A percentile compares a stretch with the other conserved stretches of the same genome.
Conservation (phyloP, 306 rosid species). For the Fragaria iinumae region DNA sequence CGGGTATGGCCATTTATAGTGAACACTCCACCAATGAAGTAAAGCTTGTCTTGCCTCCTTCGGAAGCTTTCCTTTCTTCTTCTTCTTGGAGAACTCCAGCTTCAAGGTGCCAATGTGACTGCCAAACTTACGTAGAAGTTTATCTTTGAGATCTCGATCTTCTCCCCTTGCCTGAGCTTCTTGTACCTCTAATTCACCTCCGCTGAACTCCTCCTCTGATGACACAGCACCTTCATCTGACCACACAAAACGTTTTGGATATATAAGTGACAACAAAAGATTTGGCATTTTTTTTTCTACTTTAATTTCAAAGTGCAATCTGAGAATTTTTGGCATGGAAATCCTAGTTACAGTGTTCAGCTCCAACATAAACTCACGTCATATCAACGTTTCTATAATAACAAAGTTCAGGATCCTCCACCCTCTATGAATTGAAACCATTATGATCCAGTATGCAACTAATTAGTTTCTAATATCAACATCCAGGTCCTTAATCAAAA, state of each 20-base stretch:
- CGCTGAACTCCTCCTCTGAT: constrained; percentile 72
- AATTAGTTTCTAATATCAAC: background rate
- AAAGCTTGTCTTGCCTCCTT: constrained; percentile 87
- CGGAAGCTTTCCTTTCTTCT: constrained; percentile 88
- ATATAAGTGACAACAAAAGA: background rate
- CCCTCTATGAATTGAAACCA: background rate
- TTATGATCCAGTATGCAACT: background rate
- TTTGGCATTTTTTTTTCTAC: background rate
- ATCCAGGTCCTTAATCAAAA: background rate
- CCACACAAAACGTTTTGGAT: background rate
- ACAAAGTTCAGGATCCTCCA: background rate
- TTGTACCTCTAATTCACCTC: constrained; percentile 62
- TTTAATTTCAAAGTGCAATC: background rate
- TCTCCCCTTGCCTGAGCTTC: constrained; percentile 53
- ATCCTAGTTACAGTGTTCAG: background rate
- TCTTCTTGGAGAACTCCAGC: constrained; percentile 82
- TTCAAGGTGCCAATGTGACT: constrained; percentile 75
- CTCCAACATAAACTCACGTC: background rate
- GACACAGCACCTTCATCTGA: constrained; percentile 73
- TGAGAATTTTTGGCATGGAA: background rate
- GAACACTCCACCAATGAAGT: constrained; percentile 88
- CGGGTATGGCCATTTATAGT: constrained; percentile 95
- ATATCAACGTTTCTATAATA: background rate
- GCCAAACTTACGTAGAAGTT: constrained; percentile 79
- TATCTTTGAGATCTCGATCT: constrained; percentile 78